These are phyloP conservation scores for Phoma sp. DNA, from an alignment of 2,329 filamentous ascomycete species.

Conservation along the genomic window DNA sequence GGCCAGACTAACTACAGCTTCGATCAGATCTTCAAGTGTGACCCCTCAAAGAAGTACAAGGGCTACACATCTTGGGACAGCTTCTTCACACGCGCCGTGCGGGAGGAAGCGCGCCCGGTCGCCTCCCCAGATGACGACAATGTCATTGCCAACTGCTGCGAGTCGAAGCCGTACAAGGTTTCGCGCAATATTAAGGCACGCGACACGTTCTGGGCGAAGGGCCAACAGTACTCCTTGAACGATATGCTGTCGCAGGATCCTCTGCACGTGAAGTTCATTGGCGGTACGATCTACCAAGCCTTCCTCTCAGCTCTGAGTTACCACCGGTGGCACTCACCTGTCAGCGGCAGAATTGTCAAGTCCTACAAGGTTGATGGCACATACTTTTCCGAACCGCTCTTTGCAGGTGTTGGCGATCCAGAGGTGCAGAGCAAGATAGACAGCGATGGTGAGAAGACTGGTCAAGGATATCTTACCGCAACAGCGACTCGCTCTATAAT, in stretches of 20 bases:
- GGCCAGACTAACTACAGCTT: conserved; percentile 53
- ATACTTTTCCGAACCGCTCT: conserved; percentile 70
- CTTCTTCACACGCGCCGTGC: conserved; percentile 71
- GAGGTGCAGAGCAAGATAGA: conserved; percentile 49
- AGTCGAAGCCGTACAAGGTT: conserved; percentile 66
- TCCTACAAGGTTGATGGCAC: conserved; percentile 68
- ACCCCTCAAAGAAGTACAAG: conserved; percentile 61
- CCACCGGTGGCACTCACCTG: conserved; percentile 76
- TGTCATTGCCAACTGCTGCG: conserved; percentile 70
- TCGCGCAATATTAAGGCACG: conserved; percentile 60
- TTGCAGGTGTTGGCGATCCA: conserved; percentile 55
- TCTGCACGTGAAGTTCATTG: conserved; percentile 62
- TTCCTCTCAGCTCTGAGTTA: conserved; percentile 73
- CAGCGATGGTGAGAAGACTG: conserved; percentile 54
- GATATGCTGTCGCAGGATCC: conserved; percentile 69
- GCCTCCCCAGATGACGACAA: conserved; percentile 62
- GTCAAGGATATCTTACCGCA: conserved; percentile 71
- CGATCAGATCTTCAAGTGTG: conserved; percentile 68
- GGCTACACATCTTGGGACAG: conserved; percentile 74
- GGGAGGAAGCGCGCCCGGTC: conserved; percentile 64
- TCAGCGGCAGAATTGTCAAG: conserved; percentile 66
- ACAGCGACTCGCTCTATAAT: conserved; percentile 75
- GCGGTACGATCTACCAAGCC: conserved; percentile 74
- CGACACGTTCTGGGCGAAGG: conserved; percentile 73
- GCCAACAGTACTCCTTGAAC: conserved; percentile 69